phyloP scores from a whole-genome alignment of 129 eudicot species.

The Artemisia tridentata region DNA sequence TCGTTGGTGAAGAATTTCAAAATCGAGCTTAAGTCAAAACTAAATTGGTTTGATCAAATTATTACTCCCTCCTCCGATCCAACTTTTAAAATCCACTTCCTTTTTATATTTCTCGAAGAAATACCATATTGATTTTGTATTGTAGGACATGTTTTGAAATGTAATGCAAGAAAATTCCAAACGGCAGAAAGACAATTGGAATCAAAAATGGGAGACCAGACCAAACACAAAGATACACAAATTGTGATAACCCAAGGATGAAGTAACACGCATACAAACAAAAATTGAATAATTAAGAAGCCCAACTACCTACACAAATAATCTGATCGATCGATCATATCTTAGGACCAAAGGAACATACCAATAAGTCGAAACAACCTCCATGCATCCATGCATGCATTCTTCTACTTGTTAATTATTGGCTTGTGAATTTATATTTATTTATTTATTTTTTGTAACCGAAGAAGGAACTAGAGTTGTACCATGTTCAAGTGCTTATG shows the following conservation, averaged over 20 bases:
- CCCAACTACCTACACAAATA: no score
- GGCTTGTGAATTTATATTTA: neutral
- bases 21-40: no score
- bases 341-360: conserved; percentile 21
- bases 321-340: conserved; percentile 10
- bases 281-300: neutral
- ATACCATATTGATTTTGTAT: no score
- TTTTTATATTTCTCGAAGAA: no score
- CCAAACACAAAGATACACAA: conserved; percentile 12
- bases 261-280: conserved; percentile 6
- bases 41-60: no score
- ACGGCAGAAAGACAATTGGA: conserved; percentile 14
- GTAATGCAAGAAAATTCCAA: neutral
- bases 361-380: conserved; percentile 10
- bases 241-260: neutral
- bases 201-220: neutral
- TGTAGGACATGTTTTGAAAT: neutral
- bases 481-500: no score
- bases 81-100: no score
- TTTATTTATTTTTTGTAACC: conserved; percentile 7
- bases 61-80: no score
- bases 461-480: no score
- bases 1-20: no score
- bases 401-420: no score
- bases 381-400: neutral